Evolutionary conservation across 148 eudicot species (phyloP).

Genomic region (Diospyros lotus): DNA sequence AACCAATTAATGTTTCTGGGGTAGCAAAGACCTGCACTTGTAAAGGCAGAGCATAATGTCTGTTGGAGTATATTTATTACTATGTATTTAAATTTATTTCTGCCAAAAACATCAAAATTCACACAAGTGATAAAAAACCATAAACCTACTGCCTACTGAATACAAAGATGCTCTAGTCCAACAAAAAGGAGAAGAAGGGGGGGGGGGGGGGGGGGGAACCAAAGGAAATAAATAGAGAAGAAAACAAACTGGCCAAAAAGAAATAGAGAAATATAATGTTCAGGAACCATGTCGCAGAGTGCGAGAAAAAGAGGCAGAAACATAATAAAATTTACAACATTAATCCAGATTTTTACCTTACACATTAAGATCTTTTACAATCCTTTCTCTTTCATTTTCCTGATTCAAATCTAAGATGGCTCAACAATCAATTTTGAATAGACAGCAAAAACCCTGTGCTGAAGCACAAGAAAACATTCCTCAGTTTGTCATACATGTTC

Average conservation of each 20-base stretch:
- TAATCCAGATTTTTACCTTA: slow-evolving; percentile 4
- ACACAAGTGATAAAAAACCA: slow-evolving; percentile 1
- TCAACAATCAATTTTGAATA: background rate
- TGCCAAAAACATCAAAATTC: background rate
- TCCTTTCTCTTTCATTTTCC: background rate
- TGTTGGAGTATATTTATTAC: background rate
- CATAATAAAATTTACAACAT: background rate
- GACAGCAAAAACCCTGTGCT: background rate
- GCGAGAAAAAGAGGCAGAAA: background rate
- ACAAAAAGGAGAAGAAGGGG: background rate
- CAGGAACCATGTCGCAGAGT: background rate
- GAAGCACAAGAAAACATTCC: background rate
- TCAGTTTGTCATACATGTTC: too few relatives aligned
- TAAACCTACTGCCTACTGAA: background rate
- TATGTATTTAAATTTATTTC: background rate
- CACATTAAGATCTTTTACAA: background rate
- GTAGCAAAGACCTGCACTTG: slow-evolving; percentile 76
- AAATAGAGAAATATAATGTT: background rate
- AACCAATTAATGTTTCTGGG: slow-evolving; percentile 88
- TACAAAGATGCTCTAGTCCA: background rate
- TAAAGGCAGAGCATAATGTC: background rate
- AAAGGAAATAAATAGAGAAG: background rate
- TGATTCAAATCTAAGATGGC: background rate
- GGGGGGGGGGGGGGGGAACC: too few relatives aligned
- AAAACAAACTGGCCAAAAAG: too few relatives aligned